Evolutionary conservation across 139 green algal species (phyloP), one percentile per base, ranked within the genome.

Genomic region (Ettlia oleoabundans): DNA sequence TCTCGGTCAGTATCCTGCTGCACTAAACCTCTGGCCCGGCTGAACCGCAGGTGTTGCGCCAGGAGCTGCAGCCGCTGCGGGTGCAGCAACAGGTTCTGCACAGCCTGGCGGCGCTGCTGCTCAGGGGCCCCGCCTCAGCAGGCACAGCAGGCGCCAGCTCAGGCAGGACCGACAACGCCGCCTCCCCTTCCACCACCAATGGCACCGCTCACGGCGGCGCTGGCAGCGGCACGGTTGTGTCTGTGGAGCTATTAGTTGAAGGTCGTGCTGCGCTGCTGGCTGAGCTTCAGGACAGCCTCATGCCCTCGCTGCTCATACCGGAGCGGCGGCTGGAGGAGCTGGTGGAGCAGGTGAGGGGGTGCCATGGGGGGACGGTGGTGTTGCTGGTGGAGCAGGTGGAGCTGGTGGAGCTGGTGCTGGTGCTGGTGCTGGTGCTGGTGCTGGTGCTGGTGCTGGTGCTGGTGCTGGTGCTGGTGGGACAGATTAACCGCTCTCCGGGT

Each of bases 291-390:
- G 68, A 66, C 30, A 47, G 77, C 51, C 38, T 89, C 24, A 65
- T 89, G 19, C 89, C 92, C 28, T 64, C 70, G 22, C 72, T 94
- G 21, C 88, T 97, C 65, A 79, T 95, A 4, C 93, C 93, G 10
- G 92, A 95, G 18, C 83, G 72, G 0, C 87, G 93, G 35, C 85
- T 97, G 68, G 91, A 96, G 80, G 78, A 81, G 22, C 88, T 97
- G 18, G 74, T 97, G 35, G 93, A 95, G 82, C 93, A 96, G 72
- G 72, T 79, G 72, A 62, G 68, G 1, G 33, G 35, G 38, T 37
- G 66, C n/a, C n/a, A n/a, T n/a, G n/a, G n/a, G n/a, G n/a, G n/a
- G n/a, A n/a, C n/a, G 37, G 28, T 40, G 62, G 13, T 38, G 47
- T 58, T n/a, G n/a, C n/a, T n/a, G n/a, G n/a, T n/a, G n/a, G n/a